These are phyloP conservation scores for Astrocystis sublimbata DNA, from an alignment of 495 filamentous ascomycete species.

Conservation along the genomic window DNA sequence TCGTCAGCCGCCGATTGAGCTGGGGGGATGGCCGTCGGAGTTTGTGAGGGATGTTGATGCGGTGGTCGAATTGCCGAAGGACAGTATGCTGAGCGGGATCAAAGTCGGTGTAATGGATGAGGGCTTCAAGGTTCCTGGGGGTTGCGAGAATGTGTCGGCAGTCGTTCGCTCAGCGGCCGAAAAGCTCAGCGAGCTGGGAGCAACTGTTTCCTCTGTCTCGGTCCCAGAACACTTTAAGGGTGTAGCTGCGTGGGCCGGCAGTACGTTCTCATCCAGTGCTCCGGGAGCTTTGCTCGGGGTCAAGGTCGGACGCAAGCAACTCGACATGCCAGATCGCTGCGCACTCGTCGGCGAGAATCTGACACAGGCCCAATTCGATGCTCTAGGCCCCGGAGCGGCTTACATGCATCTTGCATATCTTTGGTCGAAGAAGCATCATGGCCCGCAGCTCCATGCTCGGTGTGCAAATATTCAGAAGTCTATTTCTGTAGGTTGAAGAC, in stretches of 20 bases:
- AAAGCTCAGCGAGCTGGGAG: slow-evolving; percentile 53
- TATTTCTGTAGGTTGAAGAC: slow-evolving; percentile 18
- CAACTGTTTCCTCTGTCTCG: slow-evolving; percentile 52
- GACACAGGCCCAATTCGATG: slow-evolving; percentile 37
- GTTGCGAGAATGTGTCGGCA: slow-evolving; percentile 45
- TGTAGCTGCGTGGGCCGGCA: slow-evolving; percentile 50
- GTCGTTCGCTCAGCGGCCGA: slow-evolving; percentile 46
- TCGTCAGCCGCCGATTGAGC: slow-evolving; percentile 44
- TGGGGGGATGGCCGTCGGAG: slow-evolving; percentile 40
- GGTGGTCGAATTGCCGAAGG: slow-evolving; percentile 15
- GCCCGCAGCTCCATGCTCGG: slow-evolving; percentile 32
- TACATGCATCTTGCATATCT: slow-evolving; percentile 37
- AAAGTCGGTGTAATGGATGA: slow-evolving; percentile 56
- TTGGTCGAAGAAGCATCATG: slow-evolving; percentile 34
- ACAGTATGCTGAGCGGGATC: slow-evolving; percentile 46
- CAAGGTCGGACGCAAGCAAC: slow-evolving; percentile 34
- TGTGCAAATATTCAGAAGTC: slow-evolving; percentile 33
- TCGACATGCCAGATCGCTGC: slow-evolving; percentile 33
- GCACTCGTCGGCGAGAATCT: slow-evolving; percentile 29
- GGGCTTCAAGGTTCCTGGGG: slow-evolving; percentile 45
- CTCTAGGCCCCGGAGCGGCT: slow-evolving; percentile 35
- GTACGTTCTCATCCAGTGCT: slow-evolving; percentile 27
- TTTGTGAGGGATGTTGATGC: slow-evolving; percentile 30
- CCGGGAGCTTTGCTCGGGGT: slow-evolving; percentile 35
- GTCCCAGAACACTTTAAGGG: slow-evolving; percentile 54